A percentile compares a stretch with the other conserved stretches of the same genome.
These are phyloP conservation scores for Chlamydomonas applanata DNA, from an alignment of 139 green algal genomes.

Conservation along the genomic window DNA sequence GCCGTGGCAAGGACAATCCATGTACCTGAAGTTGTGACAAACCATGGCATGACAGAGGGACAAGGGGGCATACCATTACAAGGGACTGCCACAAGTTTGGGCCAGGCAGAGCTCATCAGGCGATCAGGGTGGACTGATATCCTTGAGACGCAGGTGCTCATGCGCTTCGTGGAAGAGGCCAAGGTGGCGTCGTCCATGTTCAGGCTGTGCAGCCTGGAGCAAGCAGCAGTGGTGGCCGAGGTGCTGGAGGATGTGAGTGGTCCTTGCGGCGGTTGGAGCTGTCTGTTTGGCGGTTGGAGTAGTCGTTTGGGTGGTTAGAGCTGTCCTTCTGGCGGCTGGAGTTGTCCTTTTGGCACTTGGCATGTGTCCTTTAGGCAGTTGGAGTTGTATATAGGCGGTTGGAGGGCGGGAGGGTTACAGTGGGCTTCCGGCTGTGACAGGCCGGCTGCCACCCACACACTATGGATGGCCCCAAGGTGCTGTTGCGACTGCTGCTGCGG, in stretches of 20 bases:
- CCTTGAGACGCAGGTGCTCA: background rate
- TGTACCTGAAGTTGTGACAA: no score
- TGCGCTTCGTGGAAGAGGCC: background rate
- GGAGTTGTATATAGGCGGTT: no score
- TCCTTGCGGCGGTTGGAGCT: background rate
- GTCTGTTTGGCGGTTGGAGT: slow-evolving; percentile 1
- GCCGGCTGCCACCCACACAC: no score
- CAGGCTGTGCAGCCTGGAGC: slow-evolving; percentile 6
- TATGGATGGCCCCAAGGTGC: no score
- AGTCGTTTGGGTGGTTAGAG: background rate
- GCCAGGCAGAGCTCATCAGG: no score
- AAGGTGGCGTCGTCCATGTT: background rate
- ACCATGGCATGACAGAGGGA: background rate
- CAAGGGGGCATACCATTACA: background rate
- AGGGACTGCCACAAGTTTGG: no score
- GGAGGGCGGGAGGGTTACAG: no score
- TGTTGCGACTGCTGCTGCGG: no score
- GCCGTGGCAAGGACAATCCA: no score
- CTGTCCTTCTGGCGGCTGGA: background rate
- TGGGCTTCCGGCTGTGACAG: no score
- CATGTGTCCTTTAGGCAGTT: slow-evolving; percentile 10
- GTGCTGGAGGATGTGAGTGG: slow-evolving; percentile 3
- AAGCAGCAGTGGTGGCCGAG: background rate
- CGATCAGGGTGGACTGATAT: background rate
- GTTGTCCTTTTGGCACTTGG: background rate